Percentiles rank a stretch among this genome's conserved stretches.
Conservation (phyloP, 2,329 filamentous ascomycete species). For the Clarireedia monteithiana region DNA sequence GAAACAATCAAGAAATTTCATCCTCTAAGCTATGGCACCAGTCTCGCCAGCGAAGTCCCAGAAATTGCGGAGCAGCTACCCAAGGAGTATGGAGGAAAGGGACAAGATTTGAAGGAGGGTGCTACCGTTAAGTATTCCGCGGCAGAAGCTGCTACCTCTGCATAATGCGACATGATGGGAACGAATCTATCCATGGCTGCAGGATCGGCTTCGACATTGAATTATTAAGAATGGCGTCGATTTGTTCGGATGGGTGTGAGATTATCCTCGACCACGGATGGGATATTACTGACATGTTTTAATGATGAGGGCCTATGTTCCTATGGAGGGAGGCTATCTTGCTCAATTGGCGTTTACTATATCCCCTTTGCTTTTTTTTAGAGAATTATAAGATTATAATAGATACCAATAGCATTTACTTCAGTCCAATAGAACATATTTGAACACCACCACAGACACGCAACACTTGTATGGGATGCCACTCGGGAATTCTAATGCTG, state of each 20-base stretch:
- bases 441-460: too few species aligned
- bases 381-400: not conserved
- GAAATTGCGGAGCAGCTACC: slow-evolving; percentile 59
- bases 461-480: too few species aligned
- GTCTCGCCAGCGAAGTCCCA: slow-evolving; percentile 54
- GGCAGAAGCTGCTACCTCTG: not conserved
- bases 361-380: slow-evolving; percentile 6
- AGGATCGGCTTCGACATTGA: not conserved
- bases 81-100: slow-evolving; percentile 71
- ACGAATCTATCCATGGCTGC: not conserved
- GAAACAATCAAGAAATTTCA: slow-evolving; percentile 75
- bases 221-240: not conserved
- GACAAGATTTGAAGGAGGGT: slow-evolving; percentile 34
- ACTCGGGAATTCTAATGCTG: too few species aligned
- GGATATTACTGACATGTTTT: not conserved
- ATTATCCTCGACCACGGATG: not conserved
- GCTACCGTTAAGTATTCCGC: slow-evolving; percentile 26
- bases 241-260: too few species aligned
- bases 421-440: not conserved
- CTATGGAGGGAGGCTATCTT: not conserved
- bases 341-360: not conserved
- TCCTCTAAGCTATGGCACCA: slow-evolving; percentile 65
- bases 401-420: not conserved
- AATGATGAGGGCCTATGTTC: not conserved
- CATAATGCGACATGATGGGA: not conserved